Evolutionary conservation across 2,329 filamentous ascomycete genomes (phyloP).

Genomic region (Emergomyces pasteurianus): DNA sequence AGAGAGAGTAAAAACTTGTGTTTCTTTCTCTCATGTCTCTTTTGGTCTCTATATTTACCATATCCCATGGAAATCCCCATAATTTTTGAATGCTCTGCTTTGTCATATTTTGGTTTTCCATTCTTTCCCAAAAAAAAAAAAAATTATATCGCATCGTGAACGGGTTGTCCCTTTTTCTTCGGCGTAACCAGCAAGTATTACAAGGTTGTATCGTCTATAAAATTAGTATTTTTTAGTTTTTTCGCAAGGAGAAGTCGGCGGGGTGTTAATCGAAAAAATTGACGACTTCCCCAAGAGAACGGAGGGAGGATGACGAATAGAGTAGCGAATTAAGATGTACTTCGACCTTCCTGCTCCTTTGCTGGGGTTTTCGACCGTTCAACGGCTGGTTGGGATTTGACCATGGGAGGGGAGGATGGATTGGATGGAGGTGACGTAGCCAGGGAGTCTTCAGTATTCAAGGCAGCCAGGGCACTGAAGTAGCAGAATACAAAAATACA

Average conservation of each 20-base stretch:
- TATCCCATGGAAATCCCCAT: background rate
- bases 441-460: constrained; percentile 36
- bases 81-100: background rate
- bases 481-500: background rate
- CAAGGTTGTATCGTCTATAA: background rate
- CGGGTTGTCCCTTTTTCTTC: background rate
- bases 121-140: background rate
- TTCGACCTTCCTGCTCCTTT: constrained; percentile 4
- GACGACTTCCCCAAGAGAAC: background rate
- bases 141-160: background rate
- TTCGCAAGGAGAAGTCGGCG: background rate
- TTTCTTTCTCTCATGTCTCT: background rate
- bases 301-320: background rate
- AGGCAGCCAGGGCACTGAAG: constrained; percentile 34
- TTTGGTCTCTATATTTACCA: background rate
- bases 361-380: constrained; percentile 24
- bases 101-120: background rate
- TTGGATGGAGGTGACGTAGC: constrained; percentile 38
- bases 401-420: constrained; percentile 35
- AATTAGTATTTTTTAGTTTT: background rate
- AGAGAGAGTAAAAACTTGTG: background rate
- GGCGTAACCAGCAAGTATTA: constrained; percentile 1
- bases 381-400: constrained; percentile 35
- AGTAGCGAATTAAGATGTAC: background rate
- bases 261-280: background rate